Evolutionary conservation across 371 early-diverging fungal species (phyloP).

Genomic region (Caulochytrium protostelioides): DNA sequence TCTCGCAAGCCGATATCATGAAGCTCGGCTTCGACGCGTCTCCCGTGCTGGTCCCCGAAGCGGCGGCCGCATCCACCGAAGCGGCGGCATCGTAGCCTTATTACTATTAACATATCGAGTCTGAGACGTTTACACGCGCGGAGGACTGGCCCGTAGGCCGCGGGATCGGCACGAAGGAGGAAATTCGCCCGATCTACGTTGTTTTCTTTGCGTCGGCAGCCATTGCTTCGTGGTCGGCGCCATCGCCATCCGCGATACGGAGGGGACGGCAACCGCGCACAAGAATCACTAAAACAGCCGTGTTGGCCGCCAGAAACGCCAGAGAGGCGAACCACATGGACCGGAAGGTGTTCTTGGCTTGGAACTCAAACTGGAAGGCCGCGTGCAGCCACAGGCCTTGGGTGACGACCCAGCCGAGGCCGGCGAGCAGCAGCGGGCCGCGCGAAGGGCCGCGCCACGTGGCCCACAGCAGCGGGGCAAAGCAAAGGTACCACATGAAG

Average conservation of each 20-base stretch:
- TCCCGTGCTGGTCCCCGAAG: too few species aligned
- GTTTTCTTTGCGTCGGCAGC: too few species aligned
- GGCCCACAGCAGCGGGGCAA: constrained; percentile 67
- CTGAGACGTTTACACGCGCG: too few species aligned
- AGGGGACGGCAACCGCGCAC: constrained; percentile 24
- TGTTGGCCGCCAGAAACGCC: constrained; percentile 40
- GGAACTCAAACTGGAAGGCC: constrained; percentile 69
- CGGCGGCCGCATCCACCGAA: too few species aligned
- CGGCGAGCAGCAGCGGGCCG: constrained; percentile 35
- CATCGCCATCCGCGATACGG: too few species aligned
- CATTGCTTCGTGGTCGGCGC: too few species aligned
- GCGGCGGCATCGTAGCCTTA: too few species aligned
- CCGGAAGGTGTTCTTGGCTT: constrained; percentile 57
- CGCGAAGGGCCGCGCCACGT: constrained; percentile 28
- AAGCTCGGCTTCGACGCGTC: too few species aligned
- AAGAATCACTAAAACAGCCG: constrained; percentile 43
- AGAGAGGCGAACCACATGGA: constrained; percentile 47
- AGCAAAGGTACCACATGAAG: constrained; percentile 93
- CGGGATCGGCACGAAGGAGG: not conserved
- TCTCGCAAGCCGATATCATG: too few species aligned
- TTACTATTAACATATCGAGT: too few species aligned
- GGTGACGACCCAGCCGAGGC: not conserved
- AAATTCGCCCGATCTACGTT: not conserved
- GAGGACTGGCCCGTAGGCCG: not conserved
- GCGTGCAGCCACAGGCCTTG: constrained; percentile 63